Conservation (phyloP, 2,329 filamentous ascomycete species). For the Neonectria sp. region DNA sequence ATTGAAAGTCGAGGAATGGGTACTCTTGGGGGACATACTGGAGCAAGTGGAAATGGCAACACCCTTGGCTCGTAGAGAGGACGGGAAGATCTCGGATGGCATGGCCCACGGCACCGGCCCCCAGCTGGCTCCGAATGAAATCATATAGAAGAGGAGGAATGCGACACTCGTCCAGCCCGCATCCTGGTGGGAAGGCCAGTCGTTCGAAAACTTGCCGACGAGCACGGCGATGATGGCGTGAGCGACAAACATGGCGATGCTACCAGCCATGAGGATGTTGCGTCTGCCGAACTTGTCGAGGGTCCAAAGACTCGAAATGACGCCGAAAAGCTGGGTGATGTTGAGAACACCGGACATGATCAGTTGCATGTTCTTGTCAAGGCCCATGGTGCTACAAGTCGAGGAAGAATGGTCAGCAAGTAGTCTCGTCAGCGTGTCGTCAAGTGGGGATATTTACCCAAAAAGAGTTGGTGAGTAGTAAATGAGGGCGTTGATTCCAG, state of each 20-base stretch:
- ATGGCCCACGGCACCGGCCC: slow-evolving; percentile 66
- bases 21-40: slow-evolving; percentile 48
- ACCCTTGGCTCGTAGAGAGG: slow-evolving; percentile 73
- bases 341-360: slow-evolving; percentile 53
- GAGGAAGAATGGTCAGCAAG: background rate
- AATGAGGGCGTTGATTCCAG: slow-evolving; percentile 61
- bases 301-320: slow-evolving; percentile 62
- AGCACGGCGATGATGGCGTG: slow-evolving; percentile 47
- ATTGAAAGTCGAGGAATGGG: rapidly evolving
- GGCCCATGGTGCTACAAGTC: slow-evolving; percentile 59
- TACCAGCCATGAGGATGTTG: slow-evolving; percentile 46
- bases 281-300: slow-evolving; percentile 50
- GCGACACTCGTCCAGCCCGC: slow-evolving; percentile 50
- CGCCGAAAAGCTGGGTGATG: slow-evolving; percentile 51
- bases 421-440: background rate
- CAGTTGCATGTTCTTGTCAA: slow-evolving; percentile 53
- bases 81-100: slow-evolving; percentile 73
- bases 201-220: slow-evolving; percentile 42
- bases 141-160: slow-evolving; percentile 67
- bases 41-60: slow-evolving; percentile 71
- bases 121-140: slow-evolving; percentile 72
- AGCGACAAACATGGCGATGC: slow-evolving; percentile 46
- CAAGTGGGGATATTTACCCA: slow-evolving; percentile 40
- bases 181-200: slow-evolving; percentile 45
- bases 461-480: slow-evolving; percentile 74